Evolutionary conservation across 2,329 filamentous ascomycete genomes (phyloP).

Genomic region (Penicillium corylophilum): DNA sequence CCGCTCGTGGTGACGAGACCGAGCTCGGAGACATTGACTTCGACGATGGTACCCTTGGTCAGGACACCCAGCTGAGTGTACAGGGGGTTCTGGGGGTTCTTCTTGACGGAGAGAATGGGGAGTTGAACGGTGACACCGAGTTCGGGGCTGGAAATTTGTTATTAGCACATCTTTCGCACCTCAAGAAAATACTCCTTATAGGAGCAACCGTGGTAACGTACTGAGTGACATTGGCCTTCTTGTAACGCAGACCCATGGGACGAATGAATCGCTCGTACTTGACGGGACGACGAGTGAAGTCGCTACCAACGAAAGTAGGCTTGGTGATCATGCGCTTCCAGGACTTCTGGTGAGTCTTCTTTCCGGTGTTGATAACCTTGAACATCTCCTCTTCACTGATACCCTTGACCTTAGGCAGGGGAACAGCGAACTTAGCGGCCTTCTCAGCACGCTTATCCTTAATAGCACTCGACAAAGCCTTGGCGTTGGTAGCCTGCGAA

Average conservation of each 20-base stretch:
- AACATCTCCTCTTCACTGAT: conserved; percentile 98
- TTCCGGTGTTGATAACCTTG: conserved; percentile 91
- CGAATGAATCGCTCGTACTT: conserved; percentile 72
- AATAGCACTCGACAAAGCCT: conserved; percentile 79
- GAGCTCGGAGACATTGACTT: conserved; percentile 91
- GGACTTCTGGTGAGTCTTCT: conserved; percentile 85
- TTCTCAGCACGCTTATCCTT: conserved; percentile 96
- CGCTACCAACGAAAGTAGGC: conserved; percentile 84
- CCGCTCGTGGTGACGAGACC: conserved; percentile 87
- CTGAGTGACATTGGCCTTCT: conserved; percentile 68
- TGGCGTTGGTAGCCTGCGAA: conserved; percentile 64
- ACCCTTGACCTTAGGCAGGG: conserved; percentile 88
- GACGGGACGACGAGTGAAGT: conserved; percentile 85
- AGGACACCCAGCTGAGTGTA: conserved; percentile 92
- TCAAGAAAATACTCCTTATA: neutral
- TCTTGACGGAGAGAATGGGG: conserved; percentile 74
- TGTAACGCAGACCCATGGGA: conserved; percentile 75
- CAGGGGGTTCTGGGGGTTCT: conserved; percentile 83
- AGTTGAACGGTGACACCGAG: conserved; percentile 85
- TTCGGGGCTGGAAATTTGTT: conserved; percentile 54
- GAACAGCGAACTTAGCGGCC: conserved; percentile 88
- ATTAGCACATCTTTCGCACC: conserved; percentile 9
- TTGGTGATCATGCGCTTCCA: conserved; percentile 69
- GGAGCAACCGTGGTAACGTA: conserved; percentile 19
- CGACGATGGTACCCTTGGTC: conserved; percentile 79